Base-by-base conservation (phyloP, 352 stramenopile species). In the Phytophthora idaei region DNA sequence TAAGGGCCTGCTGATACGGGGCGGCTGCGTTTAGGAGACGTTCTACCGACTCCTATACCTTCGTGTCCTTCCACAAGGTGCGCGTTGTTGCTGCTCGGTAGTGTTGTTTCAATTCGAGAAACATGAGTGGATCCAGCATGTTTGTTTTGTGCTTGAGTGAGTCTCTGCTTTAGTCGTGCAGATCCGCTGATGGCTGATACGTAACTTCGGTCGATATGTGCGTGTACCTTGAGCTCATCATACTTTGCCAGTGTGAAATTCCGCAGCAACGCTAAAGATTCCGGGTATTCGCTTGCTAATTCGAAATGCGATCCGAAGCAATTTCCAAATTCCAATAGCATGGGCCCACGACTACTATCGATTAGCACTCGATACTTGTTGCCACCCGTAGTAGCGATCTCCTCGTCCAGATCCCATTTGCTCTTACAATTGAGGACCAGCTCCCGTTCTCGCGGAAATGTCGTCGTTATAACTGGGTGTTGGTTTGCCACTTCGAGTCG, bases 241-340 rank as follows among this genome's bases (percentile, higher is more conserved):
- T 85, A 79, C 50, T 94, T 94, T 15, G 72, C 50, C 11, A 78
- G 29, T 8, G 83, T 67, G 49, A 87, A 94, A 62, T 90, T 90
- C 2, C 67, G 67, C 50, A 94, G 27, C 25, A 92, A 49, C 37
- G 69, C 61, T 3, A 73, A 45, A 7, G 72, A 83, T 61, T 84
- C 81, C 0, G 80, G 75, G 48, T 95, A 91, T 50, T 90, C 83
- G 7, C 55, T 53, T 15, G 61, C 69, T 17, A 94, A 59, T 44
- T 67, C 50, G 48, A 95, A 95, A 73, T 95, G 87, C 0, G 73
- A 64, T 8, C 87, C 86, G 0, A 93, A 57, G 53, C 81, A 85
- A 62, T 95, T 93, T 66, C 87, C 83, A 71, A 93, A 95, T 59
- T 93, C 87, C 5, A 93, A 57, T n/a, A 95, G 48, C 79, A 94